Base-by-base conservation (phyloP, 306 rosid species). In the Urtica urens region DNA sequence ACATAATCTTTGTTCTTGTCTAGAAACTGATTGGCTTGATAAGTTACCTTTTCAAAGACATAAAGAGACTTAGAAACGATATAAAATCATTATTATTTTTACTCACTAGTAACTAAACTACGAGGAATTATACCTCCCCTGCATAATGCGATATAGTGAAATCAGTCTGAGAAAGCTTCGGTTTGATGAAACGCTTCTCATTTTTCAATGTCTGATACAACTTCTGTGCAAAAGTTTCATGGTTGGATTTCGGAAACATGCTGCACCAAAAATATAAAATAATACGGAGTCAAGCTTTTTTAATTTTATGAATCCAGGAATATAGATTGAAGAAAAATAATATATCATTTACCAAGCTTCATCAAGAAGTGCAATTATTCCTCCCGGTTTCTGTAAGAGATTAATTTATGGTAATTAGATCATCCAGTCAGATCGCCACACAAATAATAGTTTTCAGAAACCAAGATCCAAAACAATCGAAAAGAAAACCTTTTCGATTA, bases 161-260 rank as follows among this genome's bases (percentile, higher is more conserved):
- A 73, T 86, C 86, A 17, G 95, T 90, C 55, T 82, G 95, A 38
- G 99, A 90, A 64, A 90, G 94, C 69, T 90, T 90, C 51, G 99
- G 99, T 64, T 90, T 85, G 77, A 85, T 72, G 29, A 90, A 90
- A 43, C 99, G 99, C 75, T 81, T 90, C 80, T 90, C 72, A 71
- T 73, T 79, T 71, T 77, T 79, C 79, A 90, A 85, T 47, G 92
- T 90, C 76, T 85, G 95, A 69, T 90, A 90, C 70, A 90, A 71
- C 79, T 90, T 90, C 78, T 85, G 99, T 59, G 99, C 64, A 45
- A 90, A 90, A 42, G 99, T 90, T 79, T 90, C 99, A 58, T 90
- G 99, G n/a, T 95, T 90, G 35, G 99, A 90, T 77, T 85, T 90
- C 10, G 99, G 99, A 71, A 90, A 90, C 99, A 90, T 90, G 70